A percentile compares a stretch with the other conserved stretches of the same genome.
Evolutionary conservation across 31 red algal species (phyloP).

Genomic region (Odonthalia washingtoniensis): DNA sequence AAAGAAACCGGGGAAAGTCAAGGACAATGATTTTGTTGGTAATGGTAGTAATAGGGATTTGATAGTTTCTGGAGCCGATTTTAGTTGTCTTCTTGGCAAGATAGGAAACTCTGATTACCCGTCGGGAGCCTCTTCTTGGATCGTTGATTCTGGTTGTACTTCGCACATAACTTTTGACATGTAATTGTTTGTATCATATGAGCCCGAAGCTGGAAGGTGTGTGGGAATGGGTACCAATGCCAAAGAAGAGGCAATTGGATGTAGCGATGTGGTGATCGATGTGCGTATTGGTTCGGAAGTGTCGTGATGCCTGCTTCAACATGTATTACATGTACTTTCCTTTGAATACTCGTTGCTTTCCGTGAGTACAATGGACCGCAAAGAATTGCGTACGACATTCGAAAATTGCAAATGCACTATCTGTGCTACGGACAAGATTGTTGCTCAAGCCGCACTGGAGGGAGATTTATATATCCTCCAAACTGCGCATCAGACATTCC

Average conservation of each 20-base stretch:
- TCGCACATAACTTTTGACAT: conserved; percentile 43
- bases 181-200: conserved; percentile 21
- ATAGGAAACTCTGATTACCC: not conserved
- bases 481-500: too few species aligned
- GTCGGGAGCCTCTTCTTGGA: conserved; percentile 9
- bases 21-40: not conserved
- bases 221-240: conserved; percentile 26
- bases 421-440: too few species aligned
- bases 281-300: not conserved
- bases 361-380: conserved; percentile 1
- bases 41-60: not conserved
- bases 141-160: conserved; percentile 36
- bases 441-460: too few species aligned
- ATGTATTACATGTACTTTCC: conserved; percentile 30
- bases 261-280: conserved; percentile 29
- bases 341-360: conserved; percentile 29
- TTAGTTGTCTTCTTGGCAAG: not conserved
- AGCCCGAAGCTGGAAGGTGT: not conserved
- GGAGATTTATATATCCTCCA: too few species aligned
- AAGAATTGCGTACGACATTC: not conserved
- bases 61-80: not conserved
- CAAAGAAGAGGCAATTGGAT: not conserved
- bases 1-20: too few species aligned
- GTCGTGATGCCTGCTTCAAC: not conserved
- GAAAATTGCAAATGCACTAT: not conserved